phyloP scores from a whole-genome alignment of 148 eudicot species.

The Polygonum maritimum region DNA sequence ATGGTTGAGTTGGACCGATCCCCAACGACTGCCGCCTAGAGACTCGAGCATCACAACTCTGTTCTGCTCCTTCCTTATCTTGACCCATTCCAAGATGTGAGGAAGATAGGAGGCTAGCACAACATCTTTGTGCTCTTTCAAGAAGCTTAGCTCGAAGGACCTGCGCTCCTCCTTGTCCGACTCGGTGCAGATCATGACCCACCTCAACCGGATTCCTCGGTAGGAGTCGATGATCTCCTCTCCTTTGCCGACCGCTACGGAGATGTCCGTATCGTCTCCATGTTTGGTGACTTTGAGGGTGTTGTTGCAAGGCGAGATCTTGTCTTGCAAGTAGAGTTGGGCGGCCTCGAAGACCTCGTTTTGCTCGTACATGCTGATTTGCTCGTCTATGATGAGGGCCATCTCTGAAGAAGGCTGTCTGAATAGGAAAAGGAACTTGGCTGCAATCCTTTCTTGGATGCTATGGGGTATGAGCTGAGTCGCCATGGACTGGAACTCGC shows the following conservation, averaged over 20 bases:
- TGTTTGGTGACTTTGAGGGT: conserved; percentile 7
- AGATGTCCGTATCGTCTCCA: background rate
- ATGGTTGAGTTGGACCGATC: conserved; percentile 28
- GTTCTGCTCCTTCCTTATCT: background rate
- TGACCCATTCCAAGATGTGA: background rate
- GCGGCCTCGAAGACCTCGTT: conserved; percentile 13
- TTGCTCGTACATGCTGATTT: background rate
- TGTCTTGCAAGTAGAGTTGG: conserved; percentile 5
- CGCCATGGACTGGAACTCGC: conserved; percentile 1
- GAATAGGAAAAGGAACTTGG: background rate
- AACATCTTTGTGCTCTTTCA: background rate
- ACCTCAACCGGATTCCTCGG: background rate
- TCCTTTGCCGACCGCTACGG: conserved; percentile 5
- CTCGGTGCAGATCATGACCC: conserved; percentile 2
- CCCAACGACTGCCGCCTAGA: conserved; percentile 3
- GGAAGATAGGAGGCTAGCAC: background rate
- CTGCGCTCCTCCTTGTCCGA: background rate
- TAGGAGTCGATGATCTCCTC: conserved; percentile 13
- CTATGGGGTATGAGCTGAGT: conserved; percentile 15
- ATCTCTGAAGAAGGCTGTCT: background rate
- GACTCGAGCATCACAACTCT: background rate
- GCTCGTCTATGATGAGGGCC: conserved; percentile 8
- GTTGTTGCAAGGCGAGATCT: conserved; percentile 8
- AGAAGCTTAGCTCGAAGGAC: background rate
- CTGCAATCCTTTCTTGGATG: conserved; percentile 33